Base-by-base conservation (phyloP, 768 basidiomycete genomes). In the Rickenella mellea region DNA sequence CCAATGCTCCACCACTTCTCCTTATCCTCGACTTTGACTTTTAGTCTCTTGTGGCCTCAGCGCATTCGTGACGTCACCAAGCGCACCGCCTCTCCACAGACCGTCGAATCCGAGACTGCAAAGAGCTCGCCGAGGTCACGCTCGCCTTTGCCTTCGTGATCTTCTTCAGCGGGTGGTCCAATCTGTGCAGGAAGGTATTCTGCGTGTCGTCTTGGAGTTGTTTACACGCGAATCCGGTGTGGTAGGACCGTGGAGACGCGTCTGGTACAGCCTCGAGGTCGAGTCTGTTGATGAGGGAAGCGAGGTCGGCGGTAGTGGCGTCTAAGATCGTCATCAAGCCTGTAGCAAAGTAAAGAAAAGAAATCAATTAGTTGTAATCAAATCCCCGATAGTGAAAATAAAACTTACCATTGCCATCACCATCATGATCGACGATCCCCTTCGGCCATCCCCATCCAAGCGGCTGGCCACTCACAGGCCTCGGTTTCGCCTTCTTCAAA, bases 1-100 rank as follows among this genome's bases (percentile, higher is more conserved):
- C 83, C 78, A 45, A 89, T 78, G 48, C 73, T 88, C 87, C 85
- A 89, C 84, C 85, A 89, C 58, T 78, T 83, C 53, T 71, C 69
- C 51, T 68, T 74, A 47, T 70, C 66, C 32, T 70, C 69, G 21
- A 46, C 56, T 57, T 70, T 73, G 42, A 65, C 47, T 52, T 66
- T 67, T 43, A 63, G 53, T 61, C 35, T 64, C 50, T 51, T 59
- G 55, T 63, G 70, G 55, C 58, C 59, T 58, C 48, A 35, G 41
- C 42, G 56, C 61, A 44, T 82, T 85, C 47, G 80, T 82, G 6
- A 75, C 73, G 40, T 83, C 81, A 0, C 65, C 71, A 11, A 65
- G 53, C 3, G 62, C 73, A 62, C 80, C 82, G 58, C 70, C 73
- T 33, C 61, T 73, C n/a, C n/a, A n/a, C 63, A 60, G 51, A 33